Base-by-base conservation (phyloP, 305 asterid species). In the Fraxinus velutina region DNA sequence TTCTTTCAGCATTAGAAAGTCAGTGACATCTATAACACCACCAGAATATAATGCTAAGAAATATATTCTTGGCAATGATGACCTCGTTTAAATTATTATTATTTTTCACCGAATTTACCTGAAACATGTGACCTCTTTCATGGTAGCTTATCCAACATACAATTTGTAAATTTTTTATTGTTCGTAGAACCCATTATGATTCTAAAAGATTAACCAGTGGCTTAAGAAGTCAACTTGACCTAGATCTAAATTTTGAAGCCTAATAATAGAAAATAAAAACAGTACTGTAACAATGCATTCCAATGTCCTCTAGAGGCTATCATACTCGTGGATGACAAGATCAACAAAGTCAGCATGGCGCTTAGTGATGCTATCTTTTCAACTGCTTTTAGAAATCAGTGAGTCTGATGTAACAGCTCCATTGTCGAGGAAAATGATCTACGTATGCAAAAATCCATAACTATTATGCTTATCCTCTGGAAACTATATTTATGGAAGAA, bases 21-120 rank as follows among this genome's bases (percentile, higher is more conserved):
- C 77, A 79, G 81, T 60, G 82, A 79, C 78, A 73, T 55, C 27
- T 74, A 21, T 37, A 5, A 19, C 71, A 19, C 71, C 71, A 60
- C 71, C 30, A 60, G 71, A 60, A 60, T 21, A 60, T 60, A 72
- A 66, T 66, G 81, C 76, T 78, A 29, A 29, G 78, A 81, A 78
- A 15, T 12, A 6, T 42, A n/a, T 22, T 34, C 32, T 78, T 52
- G 60, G 30, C 5, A 71, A 70, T 34, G 29, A 52, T 37, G 64
- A 77, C 19, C 15, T 76, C 42, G 33, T 19, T 7, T 60, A 21
- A 62, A 62, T 2, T 6, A 21, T 17, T 52, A 62, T 10, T 50
- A 12, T 2, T 44, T 42, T 42, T 7, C 9, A 77, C 19, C 71
- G 30, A 73, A 33, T 21, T 19, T 21, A 77, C n/a, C 29, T 15